Percentiles rank a stretch among this genome's conserved stretches.
These are phyloP conservation scores for Lepidium didymum DNA, from an alignment of 345 rosid species.

Conservation along the genomic window DNA sequence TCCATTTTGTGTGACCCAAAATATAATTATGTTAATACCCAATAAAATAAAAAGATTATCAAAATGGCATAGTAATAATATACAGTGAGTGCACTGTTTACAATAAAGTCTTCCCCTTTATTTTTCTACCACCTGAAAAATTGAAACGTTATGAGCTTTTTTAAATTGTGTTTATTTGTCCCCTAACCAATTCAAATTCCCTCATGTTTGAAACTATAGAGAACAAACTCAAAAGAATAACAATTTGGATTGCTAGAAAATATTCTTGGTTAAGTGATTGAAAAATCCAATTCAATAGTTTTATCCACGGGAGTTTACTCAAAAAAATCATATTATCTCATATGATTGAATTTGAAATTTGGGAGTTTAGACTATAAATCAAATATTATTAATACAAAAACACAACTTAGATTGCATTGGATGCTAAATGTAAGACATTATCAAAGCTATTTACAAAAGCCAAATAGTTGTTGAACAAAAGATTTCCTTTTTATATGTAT, in stretches of 20 bases:
- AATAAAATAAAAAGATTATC: background rate
- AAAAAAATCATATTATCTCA: no score
- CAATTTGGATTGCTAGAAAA: no score
- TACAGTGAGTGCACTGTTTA: slow-evolving; percentile 17
- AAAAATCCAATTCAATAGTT: no score
- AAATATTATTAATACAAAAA: no score
- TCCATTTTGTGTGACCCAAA: background rate
- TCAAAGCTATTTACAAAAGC: slow-evolving; percentile 6
- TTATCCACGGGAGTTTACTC: no score
- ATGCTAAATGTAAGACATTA: background rate
- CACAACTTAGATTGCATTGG: slow-evolving; percentile 2
- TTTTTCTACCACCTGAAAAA: slow-evolving; percentile 13
- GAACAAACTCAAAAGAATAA: no score
- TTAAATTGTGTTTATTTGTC: background rate
- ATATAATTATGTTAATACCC: background rate
- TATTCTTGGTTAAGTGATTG: no score
- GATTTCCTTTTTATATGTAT: background rate
- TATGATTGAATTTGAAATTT: no score
- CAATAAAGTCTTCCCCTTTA: slow-evolving; percentile 21
- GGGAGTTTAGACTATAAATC: no score
- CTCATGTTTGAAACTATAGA: background rate
- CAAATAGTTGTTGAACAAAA: background rate
- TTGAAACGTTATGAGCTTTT: slow-evolving; percentile 14
- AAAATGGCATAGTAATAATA: no score
- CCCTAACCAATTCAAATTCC: slow-evolving; percentile 19